These are phyloP conservation scores for Beauveria sp. DNA, from an alignment of 2,329 filamentous ascomycete genomes.

Conservation along the genomic window DNA sequence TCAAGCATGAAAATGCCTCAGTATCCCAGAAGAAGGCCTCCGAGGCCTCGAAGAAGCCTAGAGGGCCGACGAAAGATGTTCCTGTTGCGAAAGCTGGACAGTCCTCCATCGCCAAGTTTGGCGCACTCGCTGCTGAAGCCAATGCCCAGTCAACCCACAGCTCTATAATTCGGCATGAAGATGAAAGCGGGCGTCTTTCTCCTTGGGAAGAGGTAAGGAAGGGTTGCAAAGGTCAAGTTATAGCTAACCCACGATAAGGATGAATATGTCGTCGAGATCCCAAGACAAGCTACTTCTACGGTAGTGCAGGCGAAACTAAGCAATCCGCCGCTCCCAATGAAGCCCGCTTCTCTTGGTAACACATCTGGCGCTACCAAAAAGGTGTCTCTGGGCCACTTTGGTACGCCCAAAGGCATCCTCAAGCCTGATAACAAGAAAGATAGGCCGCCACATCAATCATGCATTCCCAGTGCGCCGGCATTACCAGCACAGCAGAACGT, in stretches of 20 bases:
- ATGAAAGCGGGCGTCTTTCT: constrained; percentile 18
- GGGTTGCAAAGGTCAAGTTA: neutral
- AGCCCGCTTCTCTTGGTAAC: neutral
- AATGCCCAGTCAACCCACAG: neutral
- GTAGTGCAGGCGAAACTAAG: neutral
- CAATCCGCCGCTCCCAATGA: neutral
- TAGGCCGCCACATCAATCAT: neutral
- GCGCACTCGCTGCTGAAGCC: neutral
- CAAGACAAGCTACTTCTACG: too few relatives aligned
- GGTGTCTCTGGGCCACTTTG: neutral
- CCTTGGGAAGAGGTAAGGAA: constrained; percentile 20
- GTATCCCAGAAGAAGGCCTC: neutral
- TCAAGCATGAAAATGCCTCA: neutral
- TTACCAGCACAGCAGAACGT: neutral
- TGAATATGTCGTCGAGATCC: neutral
- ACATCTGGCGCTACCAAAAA: neutral
- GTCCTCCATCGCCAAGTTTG: neutral
- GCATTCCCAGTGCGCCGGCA: neutral
- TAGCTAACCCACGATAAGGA: neutral
- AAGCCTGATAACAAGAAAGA: neutral
- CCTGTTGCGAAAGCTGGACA: neutral
- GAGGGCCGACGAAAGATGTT: neutral
- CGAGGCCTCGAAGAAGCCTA: neutral
- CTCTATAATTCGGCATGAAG: neutral
- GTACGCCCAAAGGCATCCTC: neutral